Percentiles rank a stretch among this genome's conserved stretches.
phyloP scores from a whole-genome alignment of 108 stramenopile genomes.

The Asterionellopsis glacialis region DNA sequence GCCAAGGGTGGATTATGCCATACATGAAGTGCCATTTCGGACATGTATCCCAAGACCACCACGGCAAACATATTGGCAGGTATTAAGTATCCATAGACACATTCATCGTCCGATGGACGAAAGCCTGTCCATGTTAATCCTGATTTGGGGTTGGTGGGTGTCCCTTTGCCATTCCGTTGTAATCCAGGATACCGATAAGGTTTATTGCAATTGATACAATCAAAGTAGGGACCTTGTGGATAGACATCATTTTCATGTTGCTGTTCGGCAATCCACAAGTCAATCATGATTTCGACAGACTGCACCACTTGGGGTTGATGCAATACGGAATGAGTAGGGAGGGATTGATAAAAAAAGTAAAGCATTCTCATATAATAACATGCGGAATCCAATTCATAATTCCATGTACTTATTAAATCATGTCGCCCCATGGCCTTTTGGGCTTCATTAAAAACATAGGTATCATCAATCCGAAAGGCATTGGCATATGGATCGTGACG shows the following conservation, averaged over 20 bases:
- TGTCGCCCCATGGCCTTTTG: slow-evolving; percentile 42
- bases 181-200: slow-evolving; percentile 54
- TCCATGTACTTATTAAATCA: slow-evolving; percentile 51
- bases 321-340: slow-evolving; percentile 8
- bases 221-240: slow-evolving; percentile 39
- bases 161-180: slow-evolving; percentile 42
- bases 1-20: slow-evolving; percentile 26
- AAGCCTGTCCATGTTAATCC: slow-evolving; percentile 47
- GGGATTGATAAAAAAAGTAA: slow-evolving; percentile 19
- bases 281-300: slow-evolving; percentile 48
- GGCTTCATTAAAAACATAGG: slow-evolving; percentile 22
- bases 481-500: slow-evolving; percentile 69
- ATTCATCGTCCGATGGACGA: slow-evolving; percentile 57
- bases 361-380: slow-evolving; percentile 52
- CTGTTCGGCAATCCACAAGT: slow-evolving; percentile 59
- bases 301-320: slow-evolving; percentile 20
- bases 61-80: slow-evolving; percentile 67
- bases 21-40: slow-evolving; percentile 21
- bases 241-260: slow-evolving; percentile 42
- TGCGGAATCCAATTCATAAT: slow-evolving; percentile 60
- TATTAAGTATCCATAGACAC: slow-evolving; percentile 48
- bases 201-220: slow-evolving; percentile 40
- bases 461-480: slow-evolving; percentile 37
- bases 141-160: slow-evolving; percentile 25
- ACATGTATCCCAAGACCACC: slow-evolving; percentile 34